phyloP scores from a whole-genome alignment of 768 basidiomycete genomes.

The Coprinopsis sp. region DNA sequence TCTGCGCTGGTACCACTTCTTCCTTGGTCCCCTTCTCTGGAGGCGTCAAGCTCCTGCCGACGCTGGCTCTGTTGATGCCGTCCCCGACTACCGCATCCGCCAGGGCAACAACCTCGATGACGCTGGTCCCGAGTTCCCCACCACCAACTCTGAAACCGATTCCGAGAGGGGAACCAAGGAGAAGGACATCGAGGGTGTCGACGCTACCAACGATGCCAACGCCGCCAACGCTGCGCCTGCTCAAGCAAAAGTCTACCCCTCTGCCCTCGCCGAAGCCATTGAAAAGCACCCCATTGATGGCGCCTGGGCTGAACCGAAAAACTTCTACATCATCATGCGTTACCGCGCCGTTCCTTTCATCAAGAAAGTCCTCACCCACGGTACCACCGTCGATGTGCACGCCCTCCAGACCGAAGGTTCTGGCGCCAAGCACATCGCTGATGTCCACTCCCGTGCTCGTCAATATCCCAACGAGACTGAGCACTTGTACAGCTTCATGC shows the following conservation, averaged over 20 bases:
- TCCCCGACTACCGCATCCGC: conserved; percentile 25
- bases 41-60: conserved; percentile 20
- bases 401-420: conserved; percentile 13
- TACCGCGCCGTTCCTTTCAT: conserved; percentile 21
- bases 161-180: conserved; percentile 13
- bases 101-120: conserved; percentile 8
- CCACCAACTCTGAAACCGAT: conserved; percentile 12
- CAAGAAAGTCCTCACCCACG: conserved; percentile 17
- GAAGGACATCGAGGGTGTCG: no score
- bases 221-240: background rate
- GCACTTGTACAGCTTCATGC: conserved; percentile 24
- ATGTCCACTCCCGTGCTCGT: conserved; percentile 17
- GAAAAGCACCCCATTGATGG: conserved; percentile 23
- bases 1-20: conserved; percentile 26
- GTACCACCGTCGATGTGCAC: conserved; percentile 22
- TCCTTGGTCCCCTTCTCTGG: conserved; percentile 25
- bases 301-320: conserved; percentile 22
- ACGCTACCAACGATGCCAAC: no score
- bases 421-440: conserved; percentile 16
- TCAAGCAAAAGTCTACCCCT: background rate
- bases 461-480: conserved; percentile 26
- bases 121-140: background rate
- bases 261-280: conserved; percentile 12
- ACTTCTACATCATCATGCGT: conserved; percentile 23
- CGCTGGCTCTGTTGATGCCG: conserved; percentile 13